phyloP scores from a whole-genome alignment of 2,329 filamentous ascomycete species.

The Orbilia javanica region DNA sequence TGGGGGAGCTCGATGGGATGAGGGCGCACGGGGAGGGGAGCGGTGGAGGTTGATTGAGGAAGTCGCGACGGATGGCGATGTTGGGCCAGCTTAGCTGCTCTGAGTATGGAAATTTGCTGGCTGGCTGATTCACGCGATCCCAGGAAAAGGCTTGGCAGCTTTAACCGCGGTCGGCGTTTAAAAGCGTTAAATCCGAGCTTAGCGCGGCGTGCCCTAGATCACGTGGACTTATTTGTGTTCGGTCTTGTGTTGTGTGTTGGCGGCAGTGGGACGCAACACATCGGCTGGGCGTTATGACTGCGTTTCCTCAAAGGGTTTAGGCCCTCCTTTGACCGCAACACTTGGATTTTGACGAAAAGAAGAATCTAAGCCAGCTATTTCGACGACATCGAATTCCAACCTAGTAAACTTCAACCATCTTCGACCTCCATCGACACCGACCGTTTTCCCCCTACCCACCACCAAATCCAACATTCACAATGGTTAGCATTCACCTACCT shows the following conservation, averaged over 20 bases:
- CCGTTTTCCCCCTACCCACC: conserved; percentile 4
- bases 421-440: conserved; percentile 42
- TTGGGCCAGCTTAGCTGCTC: conserved; percentile 25
- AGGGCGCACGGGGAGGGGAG: conserved; percentile 31
- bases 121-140: conserved; percentile 57
- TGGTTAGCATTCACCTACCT: conserved; percentile 45
- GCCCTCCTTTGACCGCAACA: neutral
- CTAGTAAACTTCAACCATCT: conserved; percentile 18
- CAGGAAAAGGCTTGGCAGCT: conserved; percentile 12
- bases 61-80: conserved; percentile 36
- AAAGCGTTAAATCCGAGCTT: conserved; percentile 6
- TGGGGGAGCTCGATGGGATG: conserved; percentile 25
- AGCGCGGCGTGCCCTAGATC: conserved; percentile 42
- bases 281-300: conserved; percentile 18
- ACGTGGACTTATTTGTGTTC: neutral
- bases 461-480: conserved; percentile 48
- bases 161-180: conserved; percentile 18
- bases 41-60: conserved; percentile 34
- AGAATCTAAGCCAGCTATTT: conserved; percentile 48
- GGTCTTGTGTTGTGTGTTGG: conserved; percentile 23
- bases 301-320: conserved; percentile 41
- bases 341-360: conserved; percentile 50
- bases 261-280: neutral
- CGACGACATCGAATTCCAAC: conserved; percentile 46
- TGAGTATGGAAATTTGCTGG: conserved; percentile 52